Evolutionary conservation across 2,329 filamentous ascomycete genomes (phyloP).

Genomic region (Biscogniauxia sp.): DNA sequence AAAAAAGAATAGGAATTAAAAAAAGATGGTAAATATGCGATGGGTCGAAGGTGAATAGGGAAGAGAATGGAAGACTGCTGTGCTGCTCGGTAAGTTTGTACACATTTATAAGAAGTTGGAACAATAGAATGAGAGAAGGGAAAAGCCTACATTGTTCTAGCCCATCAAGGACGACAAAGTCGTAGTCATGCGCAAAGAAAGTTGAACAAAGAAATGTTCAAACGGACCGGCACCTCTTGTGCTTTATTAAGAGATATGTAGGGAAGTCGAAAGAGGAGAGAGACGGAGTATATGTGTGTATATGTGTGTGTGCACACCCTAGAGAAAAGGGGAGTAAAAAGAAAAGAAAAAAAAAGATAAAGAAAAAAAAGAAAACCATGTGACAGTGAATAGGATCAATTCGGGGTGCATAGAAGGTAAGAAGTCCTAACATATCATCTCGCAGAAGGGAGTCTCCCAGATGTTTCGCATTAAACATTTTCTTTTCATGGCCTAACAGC

Average conservation of each 20-base stretch:
- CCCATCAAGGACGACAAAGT: constrained; percentile 29
- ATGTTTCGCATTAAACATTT: constrained; percentile 26
- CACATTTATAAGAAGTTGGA: constrained; percentile 22
- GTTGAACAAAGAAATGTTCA: constrained; percentile 20
- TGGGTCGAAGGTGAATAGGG: constrained; percentile 1
- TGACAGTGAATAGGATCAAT: constrained; percentile 9
- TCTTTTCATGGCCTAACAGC: constrained; percentile 18
- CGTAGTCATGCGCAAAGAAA: constrained; percentile 9
- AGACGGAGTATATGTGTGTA: constrained; percentile 2
- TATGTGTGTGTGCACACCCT: too few species aligned
- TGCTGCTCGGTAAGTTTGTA: constrained; percentile 9
- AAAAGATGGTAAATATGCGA: constrained; percentile 17
- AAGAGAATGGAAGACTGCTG: constrained; percentile 2
- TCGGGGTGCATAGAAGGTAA: constrained; percentile 8
- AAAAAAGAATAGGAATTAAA: constrained; percentile 10
- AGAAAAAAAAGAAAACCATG: constrained; percentile 5
- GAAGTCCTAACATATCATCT: constrained; percentile 2
- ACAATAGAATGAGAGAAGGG: constrained; percentile 10
- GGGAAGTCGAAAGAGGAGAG: background rate
- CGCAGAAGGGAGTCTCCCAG: constrained; percentile 9
- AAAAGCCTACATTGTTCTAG: constrained; percentile 14
- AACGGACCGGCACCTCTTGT: constrained; percentile 19
- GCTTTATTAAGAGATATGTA: constrained; percentile 23
- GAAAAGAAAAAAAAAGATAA: constrained; percentile 6
- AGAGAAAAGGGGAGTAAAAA: background rate